These are phyloP conservation scores for Xerocomus brunneocitrinus DNA, from an alignment of 768 basidiomycete species.

Conservation along the genomic window DNA sequence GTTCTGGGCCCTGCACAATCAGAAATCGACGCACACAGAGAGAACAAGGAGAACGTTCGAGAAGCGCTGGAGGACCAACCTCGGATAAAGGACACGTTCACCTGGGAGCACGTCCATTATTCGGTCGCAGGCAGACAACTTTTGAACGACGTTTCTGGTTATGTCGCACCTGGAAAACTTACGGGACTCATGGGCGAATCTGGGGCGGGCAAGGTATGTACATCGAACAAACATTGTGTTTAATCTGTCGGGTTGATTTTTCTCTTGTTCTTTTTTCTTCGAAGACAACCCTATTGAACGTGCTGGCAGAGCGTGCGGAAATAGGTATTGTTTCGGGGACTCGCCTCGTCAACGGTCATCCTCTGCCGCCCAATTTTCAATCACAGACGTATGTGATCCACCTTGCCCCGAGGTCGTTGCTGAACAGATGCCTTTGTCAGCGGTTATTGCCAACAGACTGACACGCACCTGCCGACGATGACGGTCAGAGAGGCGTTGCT, in stretches of 20 bases:
- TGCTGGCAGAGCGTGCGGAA: constrained; percentile 37
- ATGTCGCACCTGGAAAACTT: constrained; percentile 73
- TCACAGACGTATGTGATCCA: constrained; percentile 45
- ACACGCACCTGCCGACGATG: constrained; percentile 68
- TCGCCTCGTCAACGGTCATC: constrained; percentile 42
- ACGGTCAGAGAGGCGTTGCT: constrained; percentile 78
- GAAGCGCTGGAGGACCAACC: constrained; percentile 34
- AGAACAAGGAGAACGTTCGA: constrained; percentile 16
- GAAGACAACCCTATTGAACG: constrained; percentile 49
- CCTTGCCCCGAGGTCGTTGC: too few relatives aligned
- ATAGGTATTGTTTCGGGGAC: constrained; percentile 39
- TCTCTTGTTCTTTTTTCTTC: too few relatives aligned
- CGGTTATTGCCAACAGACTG: constrained; percentile 85
- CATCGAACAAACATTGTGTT: background rate
- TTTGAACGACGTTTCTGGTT: constrained; percentile 72
- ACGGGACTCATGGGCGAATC: constrained; percentile 74
- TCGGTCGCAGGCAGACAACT: constrained; percentile 54
- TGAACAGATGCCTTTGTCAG: constrained; percentile 27
- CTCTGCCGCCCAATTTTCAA: constrained; percentile 45
- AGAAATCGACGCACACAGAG: constrained; percentile 3
- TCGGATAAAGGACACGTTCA: constrained; percentile 56
- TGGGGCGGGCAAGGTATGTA: constrained; percentile 42
- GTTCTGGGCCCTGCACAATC: constrained; percentile 5
- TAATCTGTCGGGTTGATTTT: too few relatives aligned
- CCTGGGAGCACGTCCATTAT: constrained; percentile 73